These are phyloP conservation scores for Fusarium staphyleae DNA, from an alignment of 2,329 filamentous ascomycete species.

Conservation along the genomic window DNA sequence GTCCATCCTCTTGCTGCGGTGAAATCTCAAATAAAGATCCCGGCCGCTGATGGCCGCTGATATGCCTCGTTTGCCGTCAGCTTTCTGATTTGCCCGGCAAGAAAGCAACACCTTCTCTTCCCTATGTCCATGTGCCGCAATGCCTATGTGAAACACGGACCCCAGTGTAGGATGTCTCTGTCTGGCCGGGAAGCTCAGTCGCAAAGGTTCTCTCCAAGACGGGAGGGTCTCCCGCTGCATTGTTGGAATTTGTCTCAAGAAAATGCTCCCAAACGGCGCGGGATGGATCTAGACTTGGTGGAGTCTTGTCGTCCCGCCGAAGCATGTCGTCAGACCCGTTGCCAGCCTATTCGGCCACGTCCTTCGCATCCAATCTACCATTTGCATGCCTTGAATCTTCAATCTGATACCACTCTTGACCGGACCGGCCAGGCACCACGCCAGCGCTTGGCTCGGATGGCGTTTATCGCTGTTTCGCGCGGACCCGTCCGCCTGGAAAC, in stretches of 20 bases:
- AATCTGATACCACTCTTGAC: slow-evolving; percentile 10
- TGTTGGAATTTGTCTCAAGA: slow-evolving; percentile 5
- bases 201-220: not conserved
- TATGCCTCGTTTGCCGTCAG: not conserved
- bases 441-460: slow-evolving; percentile 32
- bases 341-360: slow-evolving; percentile 1
- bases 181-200: not conserved
- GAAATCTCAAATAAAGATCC: not conserved
- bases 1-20: not conserved
- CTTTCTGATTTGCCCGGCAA: not conserved
- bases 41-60: not conserved
- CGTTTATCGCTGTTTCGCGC: slow-evolving; percentile 23
- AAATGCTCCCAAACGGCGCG: not conserved
- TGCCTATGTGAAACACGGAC: slow-evolving; percentile 6
- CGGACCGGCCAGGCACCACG: slow-evolving; percentile 30
- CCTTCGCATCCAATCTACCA: slow-evolving; percentile 18
- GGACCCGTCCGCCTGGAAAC: slow-evolving; percentile 33
- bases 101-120: not conserved
- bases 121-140: not conserved
- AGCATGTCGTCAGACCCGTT: not conserved
- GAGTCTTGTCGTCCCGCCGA: not conserved
- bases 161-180: not conserved
- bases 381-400: too few relatives aligned
- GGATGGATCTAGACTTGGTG: slow-evolving; percentile 20
- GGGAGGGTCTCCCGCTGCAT: not conserved